A percentile compares a stretch with the other conserved stretches of the same genome.
Conservation (phyloP, 2,329 filamentous ascomycete species). For the Nigrograna mackinnonii region DNA sequence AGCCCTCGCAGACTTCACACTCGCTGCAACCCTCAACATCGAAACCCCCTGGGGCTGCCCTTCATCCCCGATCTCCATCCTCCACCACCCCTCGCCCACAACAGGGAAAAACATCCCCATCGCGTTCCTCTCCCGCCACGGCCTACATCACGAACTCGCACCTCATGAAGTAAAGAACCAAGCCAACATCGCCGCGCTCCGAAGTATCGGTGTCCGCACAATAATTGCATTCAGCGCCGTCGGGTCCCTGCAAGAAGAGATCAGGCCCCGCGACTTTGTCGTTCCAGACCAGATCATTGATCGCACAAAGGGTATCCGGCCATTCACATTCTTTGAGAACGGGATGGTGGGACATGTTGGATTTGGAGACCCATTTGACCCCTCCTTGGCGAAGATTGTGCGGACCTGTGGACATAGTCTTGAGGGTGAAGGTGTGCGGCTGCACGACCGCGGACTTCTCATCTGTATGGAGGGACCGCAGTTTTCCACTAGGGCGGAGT, state of each 20-base stretch:
- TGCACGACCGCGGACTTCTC: constrained; percentile 84
- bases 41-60: constrained; percentile 88
- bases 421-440: constrained; percentile 78
- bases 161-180: constrained; percentile 94
- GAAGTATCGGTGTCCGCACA: constrained; percentile 83
- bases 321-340: constrained; percentile 93
- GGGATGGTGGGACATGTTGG: constrained; percentile 93
- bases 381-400: constrained; percentile 74
- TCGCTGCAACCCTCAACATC: constrained; percentile 76
- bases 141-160: constrained; percentile 82
- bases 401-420: constrained; percentile 75
- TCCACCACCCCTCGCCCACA: constrained; percentile 79
- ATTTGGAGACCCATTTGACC: constrained; percentile 95
- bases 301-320: constrained; percentile 90
- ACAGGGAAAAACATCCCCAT: constrained; percentile 64
- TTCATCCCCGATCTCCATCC: constrained; percentile 77
- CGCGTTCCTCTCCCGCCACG: constrained; percentile 94
- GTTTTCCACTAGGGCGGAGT: constrained; percentile 95
- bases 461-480: constrained; percentile 99
- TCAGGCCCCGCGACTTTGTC: constrained; percentile 95
- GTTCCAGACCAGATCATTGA: constrained; percentile 97
- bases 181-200: constrained; percentile 97
- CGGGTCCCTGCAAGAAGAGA: constrained; percentile 86
- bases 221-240: constrained; percentile 96
- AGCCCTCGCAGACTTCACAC: constrained; percentile 83